phyloP scores from a whole-genome alignment of 352 stramenopile genomes.

The Halophytophthora batemanensis region DNA sequence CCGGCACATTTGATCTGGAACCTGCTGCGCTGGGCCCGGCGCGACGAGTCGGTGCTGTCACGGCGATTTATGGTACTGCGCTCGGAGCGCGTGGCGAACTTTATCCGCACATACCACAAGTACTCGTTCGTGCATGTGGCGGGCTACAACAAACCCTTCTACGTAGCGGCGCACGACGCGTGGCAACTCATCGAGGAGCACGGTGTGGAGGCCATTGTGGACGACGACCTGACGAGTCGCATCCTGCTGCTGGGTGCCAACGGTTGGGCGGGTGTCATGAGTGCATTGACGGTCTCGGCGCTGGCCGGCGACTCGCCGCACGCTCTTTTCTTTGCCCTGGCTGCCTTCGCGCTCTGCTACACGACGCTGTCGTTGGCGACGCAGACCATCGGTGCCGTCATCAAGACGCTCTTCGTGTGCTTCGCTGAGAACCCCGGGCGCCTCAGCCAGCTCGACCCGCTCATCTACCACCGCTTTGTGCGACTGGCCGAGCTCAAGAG shows the following conservation, averaged over 20 bases:
- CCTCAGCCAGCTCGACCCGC: constrained; percentile 75
- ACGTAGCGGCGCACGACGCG: constrained; percentile 69
- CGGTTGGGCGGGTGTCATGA: constrained; percentile 79
- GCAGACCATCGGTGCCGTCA: constrained; percentile 66
- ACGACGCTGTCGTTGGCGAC: constrained; percentile 75
- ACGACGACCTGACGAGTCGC: constrained; percentile 81
- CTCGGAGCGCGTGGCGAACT: constrained; percentile 62
- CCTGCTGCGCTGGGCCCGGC: constrained; percentile 65
- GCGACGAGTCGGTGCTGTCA: constrained; percentile 66
- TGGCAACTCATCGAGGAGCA: constrained; percentile 78
- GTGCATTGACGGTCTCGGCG: constrained; percentile 56
- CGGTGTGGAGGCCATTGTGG: constrained; percentile 81
- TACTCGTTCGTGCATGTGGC: constrained; percentile 84
- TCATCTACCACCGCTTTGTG: constrained; percentile 87
- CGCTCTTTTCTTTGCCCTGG: constrained; percentile 72
- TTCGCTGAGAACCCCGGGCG: constrained; percentile 79
- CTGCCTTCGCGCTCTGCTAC: constrained; percentile 76
- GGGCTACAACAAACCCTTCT: constrained; percentile 78
- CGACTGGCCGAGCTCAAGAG: constrained; percentile 82
- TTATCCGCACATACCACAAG: constrained; percentile 86
- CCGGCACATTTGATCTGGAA: constrained; percentile 78
- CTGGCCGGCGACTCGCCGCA: constrained; percentile 47
- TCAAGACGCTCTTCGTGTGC: constrained; percentile 87
- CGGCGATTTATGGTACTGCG: constrained; percentile 55
- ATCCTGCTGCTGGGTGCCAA: constrained; percentile 72